Percentiles rank a stretch among this genome's conserved stretches.
Conservation (phyloP, 1,284 basidiomycete species). For the Rhodofomes roseus region DNA sequence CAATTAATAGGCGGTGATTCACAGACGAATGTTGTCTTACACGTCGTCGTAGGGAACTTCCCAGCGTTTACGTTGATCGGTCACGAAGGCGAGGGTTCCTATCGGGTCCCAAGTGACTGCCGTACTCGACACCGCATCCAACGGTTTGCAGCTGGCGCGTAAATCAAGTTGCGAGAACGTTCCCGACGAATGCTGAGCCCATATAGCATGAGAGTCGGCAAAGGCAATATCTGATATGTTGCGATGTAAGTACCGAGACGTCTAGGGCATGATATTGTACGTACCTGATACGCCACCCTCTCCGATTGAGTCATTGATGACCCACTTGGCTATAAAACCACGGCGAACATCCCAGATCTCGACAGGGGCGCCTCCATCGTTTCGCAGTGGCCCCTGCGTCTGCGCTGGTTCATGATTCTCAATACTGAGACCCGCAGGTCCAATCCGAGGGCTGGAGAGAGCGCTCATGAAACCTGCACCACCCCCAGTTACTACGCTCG, state of each 20-base stretch:
- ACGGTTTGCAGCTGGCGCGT: conserved; percentile 54
- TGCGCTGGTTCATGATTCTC: conserved; percentile 13
- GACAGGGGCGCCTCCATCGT: conserved; percentile 51
- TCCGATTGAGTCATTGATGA: conserved; percentile 53
- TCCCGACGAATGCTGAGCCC: conserved; percentile 75
- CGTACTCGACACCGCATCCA: conserved; percentile 69
- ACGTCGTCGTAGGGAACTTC: conserved; percentile 85
- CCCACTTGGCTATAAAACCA: conserved; percentile 82
- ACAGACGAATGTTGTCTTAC: conserved; percentile 40
- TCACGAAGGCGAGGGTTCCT: conserved; percentile 69
- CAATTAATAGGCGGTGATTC: not conserved
- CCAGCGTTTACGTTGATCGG: conserved; percentile 53
- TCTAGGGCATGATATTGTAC: conserved; percentile 8
- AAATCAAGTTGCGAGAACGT: conserved; percentile 80
- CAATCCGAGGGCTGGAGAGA: conserved; percentile 16
- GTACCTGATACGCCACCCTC: conserved; percentile 72
- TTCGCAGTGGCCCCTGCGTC: conserved; percentile 25
- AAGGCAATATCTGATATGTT: conserved; percentile 57
- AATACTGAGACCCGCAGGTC: conserved; percentile 9
- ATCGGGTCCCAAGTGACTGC: conserved; percentile 67
- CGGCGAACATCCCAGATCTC: conserved; percentile 89
- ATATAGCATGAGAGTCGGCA: conserved; percentile 69
- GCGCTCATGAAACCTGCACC: conserved; percentile 9
- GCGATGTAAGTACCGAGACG: not conserved
- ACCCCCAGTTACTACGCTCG: conserved; percentile 4